phyloP scores from a whole-genome alignment of 345 rosid species.

The Boechera stricta region DNA sequence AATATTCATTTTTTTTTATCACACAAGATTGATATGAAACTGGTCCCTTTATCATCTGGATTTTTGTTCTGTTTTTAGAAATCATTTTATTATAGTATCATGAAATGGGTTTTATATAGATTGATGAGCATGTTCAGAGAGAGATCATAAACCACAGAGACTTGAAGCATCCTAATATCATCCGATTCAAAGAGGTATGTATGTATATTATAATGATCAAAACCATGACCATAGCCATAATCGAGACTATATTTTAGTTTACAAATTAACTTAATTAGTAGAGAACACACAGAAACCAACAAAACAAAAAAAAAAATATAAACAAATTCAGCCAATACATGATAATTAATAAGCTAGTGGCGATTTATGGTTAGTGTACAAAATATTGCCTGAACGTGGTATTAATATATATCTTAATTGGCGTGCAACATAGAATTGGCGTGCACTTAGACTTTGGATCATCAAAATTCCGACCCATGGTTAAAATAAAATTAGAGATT shows the following conservation, averaged over 20 bases:
- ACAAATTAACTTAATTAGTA: neutral
- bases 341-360: neutral
- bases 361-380: neutral
- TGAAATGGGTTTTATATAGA: constrained; percentile 50
- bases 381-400: neutral
- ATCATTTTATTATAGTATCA: neutral
- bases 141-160: constrained; percentile 96
- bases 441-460: neutral
- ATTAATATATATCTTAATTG: no score
- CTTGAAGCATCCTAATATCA: constrained; percentile 85
- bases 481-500: neutral
- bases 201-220: neutral
- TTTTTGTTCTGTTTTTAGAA: neutral
- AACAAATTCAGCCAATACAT: neutral
- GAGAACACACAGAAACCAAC: constrained; percentile 7
- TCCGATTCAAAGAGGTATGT: constrained; percentile 80
- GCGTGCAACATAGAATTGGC: neutral
- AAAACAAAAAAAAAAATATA: neutral
- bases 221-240: neutral
- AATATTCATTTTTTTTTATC: neutral
- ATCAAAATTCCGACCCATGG: neutral
- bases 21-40: constrained; percentile 17
- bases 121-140: constrained; percentile 93
- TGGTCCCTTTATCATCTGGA: neutral
- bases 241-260: neutral